Evolutionary conservation across 2,329 filamentous ascomycete species (phyloP), one percentile per base, ranked within the genome.

Genomic region (Teratosphaeriaceae sp.): DNA sequence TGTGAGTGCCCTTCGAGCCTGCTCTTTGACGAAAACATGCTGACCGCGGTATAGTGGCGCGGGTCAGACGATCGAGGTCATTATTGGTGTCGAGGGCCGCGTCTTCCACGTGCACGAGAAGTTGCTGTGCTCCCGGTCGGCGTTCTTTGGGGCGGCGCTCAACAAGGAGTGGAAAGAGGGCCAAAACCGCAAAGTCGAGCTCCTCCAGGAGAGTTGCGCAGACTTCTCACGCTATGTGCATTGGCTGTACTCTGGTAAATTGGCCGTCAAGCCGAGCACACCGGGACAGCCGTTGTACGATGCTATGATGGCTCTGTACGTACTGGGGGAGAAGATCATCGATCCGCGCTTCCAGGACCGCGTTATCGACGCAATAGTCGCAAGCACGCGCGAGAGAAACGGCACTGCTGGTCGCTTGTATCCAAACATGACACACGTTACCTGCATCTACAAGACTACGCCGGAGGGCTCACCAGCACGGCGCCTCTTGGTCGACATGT

Each of bases 321-420:
- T 47, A 3, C 44, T 58, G 2, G 54, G 52, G 12, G 50, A 52
- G 13, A 45, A 48, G 23, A 18, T 55, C 1, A 40, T 47, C 13
- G 53, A 56, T 30, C 6, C 19, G 1, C 29, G 21, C 9, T 57
- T 53, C 49, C 53, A 48, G 35, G 52, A 58, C 26, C 39, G 48
- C 1, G 36, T 52, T 1, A 26, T 57, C 19, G 40, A 42, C 18
- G 40, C 40, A 8, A 24, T 37, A 13, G 29, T 42, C 18, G 12
- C 33, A 9, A 31, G 24, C 8, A 39, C 24, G 37, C 37, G 37
- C 3, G 15, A 19, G 7, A n/a, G 15, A 6, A 12, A 3, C 5
- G 31, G 8, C 11, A 34, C 15, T 20, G 31, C 15, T 19, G 15
- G 18, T 20, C 7, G 36, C 11, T 38, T 4, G 13, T 39, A 5